phyloP scores from a whole-genome alignment of 768 basidiomycete genomes.

The Gloeophyllum trabeum region DNA sequence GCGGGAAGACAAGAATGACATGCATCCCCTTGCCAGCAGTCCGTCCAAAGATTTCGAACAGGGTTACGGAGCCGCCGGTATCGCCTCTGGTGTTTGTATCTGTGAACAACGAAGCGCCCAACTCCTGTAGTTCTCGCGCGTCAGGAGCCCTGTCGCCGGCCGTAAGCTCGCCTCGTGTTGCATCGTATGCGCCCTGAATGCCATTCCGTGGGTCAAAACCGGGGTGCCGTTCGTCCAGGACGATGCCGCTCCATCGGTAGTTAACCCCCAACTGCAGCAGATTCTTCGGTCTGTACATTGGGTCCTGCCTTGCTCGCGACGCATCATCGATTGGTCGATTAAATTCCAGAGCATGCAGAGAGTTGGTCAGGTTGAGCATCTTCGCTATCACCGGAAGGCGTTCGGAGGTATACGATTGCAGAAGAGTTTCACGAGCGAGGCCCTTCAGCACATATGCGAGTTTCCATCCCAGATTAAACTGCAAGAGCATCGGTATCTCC shows the following conservation, averaged over 20 bases:
- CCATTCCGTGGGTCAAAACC: not conserved
- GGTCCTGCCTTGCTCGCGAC: not conserved
- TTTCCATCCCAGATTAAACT: not conserved
- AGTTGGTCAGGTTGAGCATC: not conserved
- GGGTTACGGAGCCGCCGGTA: not conserved
- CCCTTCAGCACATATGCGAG: not conserved
- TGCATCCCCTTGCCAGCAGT: not conserved
- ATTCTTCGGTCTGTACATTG: not conserved
- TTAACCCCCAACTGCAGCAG: slow-evolving; percentile 8
- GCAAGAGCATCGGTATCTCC: not conserved
- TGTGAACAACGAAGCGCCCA: not conserved
- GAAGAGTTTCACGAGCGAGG: not conserved
- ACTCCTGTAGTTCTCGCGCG: slow-evolving; percentile 3
- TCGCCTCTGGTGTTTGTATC: not conserved
- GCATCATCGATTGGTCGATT: not conserved
- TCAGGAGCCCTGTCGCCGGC: slow-evolving; percentile 10
- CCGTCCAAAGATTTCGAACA: not conserved
- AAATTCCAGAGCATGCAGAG: slow-evolving; percentile 1
- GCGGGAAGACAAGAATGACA: not conserved
- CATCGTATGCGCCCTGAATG: slow-evolving; percentile 5
- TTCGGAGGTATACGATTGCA: not conserved
- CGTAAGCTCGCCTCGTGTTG: not conserved
- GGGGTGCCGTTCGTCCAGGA: slow-evolving; percentile 4
- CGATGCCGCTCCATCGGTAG: slow-evolving; percentile 9
- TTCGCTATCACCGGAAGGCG: not conserved